These are phyloP conservation scores for Paramyrothecium sp. DNA, from an alignment of 2,329 filamentous ascomycete genomes.

Conservation along the genomic window DNA sequence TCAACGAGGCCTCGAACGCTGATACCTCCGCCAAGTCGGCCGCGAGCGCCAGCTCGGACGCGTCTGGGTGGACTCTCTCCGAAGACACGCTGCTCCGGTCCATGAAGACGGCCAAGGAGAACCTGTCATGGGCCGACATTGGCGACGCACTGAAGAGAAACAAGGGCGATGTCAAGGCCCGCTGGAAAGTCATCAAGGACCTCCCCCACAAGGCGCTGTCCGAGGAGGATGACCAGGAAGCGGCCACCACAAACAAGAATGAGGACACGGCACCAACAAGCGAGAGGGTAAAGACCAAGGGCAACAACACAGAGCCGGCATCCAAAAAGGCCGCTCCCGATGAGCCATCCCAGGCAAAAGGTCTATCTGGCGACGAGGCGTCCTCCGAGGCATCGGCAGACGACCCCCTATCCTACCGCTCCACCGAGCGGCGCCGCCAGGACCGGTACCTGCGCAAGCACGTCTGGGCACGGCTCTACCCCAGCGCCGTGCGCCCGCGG, in stretches of 20 bases:
- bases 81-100: conserved; percentile 30
- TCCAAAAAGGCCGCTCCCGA: conserved; percentile 9
- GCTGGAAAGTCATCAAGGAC: conserved; percentile 30
- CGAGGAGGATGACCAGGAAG: conserved; percentile 4
- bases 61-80: conserved; percentile 29
- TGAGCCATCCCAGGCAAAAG: conserved; percentile 3
- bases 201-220: conserved; percentile 3
- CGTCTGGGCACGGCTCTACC: conserved; percentile 28
- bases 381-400: conserved; percentile 14
- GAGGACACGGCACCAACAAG: conserved; percentile 1
- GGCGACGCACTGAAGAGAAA: conserved; percentile 18
- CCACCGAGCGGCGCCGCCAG: conserved; percentile 18
- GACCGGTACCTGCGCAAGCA: conserved; percentile 28
- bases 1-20: background rate
- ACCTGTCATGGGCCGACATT: conserved; percentile 28
- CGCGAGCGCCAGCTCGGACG: background rate
- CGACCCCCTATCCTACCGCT: conserved; percentile 5
- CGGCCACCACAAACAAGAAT: conserved; percentile 1
- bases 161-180: conserved; percentile 26
- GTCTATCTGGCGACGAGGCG: conserved; percentile 23
- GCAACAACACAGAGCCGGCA: conserved; percentile 9
- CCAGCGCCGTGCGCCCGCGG: conserved; percentile 13
- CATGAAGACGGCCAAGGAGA: conserved; percentile 28
- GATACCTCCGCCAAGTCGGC: background rate
- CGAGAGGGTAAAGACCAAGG: conserved; percentile 5